phyloP scores from a whole-genome alignment of 345 rosid genomes.

The Hypericum androsaemum region DNA sequence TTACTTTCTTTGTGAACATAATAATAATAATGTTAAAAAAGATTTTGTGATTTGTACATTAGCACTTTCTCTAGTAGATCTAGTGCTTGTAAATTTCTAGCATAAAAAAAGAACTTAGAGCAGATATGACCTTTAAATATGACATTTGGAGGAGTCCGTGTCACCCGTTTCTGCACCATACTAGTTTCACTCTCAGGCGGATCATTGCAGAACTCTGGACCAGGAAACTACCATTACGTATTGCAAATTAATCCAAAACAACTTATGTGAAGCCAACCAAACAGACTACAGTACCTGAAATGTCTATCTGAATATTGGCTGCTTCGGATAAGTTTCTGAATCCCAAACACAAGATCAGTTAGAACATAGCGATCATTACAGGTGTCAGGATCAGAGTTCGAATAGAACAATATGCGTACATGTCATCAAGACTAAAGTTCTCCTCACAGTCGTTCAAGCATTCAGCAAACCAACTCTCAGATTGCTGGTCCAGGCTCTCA shows the following conservation, averaged over 20 bases:
- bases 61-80: too few species aligned
- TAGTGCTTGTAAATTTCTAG: too few species aligned
- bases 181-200: conserved; percentile 32
- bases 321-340: conserved; percentile 43
- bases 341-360: conserved; percentile 14
- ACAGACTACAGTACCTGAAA: conserved; percentile 34
- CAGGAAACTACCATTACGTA: conserved; percentile 12
- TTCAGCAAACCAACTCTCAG: conserved; percentile 65
- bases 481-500: conserved; percentile 44
- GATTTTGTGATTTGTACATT: too few species aligned
- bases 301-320: conserved; percentile 44
- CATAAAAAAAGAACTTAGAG: not conserved
- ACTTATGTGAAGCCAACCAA: too few species aligned
- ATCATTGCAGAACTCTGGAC: conserved; percentile 44
- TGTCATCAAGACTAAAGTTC: conserved; percentile 39
- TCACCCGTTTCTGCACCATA: conserved; percentile 36
- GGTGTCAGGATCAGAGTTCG: conserved; percentile 10
- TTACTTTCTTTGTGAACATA: not conserved
- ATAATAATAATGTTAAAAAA: too few species aligned
- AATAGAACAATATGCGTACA: conserved; percentile 37
- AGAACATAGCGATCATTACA: conserved; percentile 12
- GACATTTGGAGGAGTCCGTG: conserved; percentile 53
- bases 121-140: conserved; percentile 58
- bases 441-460: conserved; percentile 61
- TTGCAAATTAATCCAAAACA: too few species aligned